These are phyloP conservation scores for Tremella fuciformis DNA, from an alignment of 768 basidiomycete genomes.

Conservation along the genomic window DNA sequence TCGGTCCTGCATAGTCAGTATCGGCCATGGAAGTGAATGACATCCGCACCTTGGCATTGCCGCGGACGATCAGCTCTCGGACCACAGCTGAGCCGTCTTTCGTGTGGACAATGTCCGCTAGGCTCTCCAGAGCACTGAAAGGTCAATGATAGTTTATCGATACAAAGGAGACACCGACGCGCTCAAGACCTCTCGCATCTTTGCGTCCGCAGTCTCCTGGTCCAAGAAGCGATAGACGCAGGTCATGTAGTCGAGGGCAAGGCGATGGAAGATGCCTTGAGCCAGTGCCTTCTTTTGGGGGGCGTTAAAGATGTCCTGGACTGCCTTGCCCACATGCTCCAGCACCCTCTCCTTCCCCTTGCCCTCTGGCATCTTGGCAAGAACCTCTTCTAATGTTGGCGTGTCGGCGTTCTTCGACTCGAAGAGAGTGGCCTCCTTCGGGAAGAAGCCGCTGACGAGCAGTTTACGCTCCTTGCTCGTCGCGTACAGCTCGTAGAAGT, in stretches of 20 bases:
- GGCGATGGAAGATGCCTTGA: conserved; percentile 82
- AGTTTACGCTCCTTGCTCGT: conserved; percentile 79
- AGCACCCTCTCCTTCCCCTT: conserved; percentile 65
- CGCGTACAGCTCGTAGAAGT: conserved; percentile 81
- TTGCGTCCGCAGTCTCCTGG: conserved; percentile 65
- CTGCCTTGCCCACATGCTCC: conserved; percentile 66
- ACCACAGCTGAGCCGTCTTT: conserved; percentile 83
- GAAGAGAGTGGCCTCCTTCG: conserved; percentile 79
- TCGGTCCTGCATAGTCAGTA: conserved; percentile 61
- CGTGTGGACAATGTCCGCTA: conserved; percentile 92
- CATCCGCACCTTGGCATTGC: conserved; percentile 69
- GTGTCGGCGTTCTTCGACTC: conserved; percentile 31
- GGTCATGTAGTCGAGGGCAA: conserved; percentile 77
- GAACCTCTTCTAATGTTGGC: conserved; percentile 62
- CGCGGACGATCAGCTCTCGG: conserved; percentile 76
- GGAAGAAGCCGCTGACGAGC: conserved; percentile 82
- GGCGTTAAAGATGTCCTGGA: conserved; percentile 79
- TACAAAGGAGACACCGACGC: conserved; percentile 55
- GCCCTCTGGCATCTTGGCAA: conserved; percentile 63
- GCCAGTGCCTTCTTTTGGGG: conserved; percentile 83
- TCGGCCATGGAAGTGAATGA: neutral
- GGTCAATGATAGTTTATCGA: neutral
- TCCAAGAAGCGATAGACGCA: conserved; percentile 58
- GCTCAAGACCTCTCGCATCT: conserved; percentile 76
- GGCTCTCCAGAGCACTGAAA: conserved; percentile 70